Percentiles rank a stretch among this genome's conserved stretches.
These are phyloP conservation scores for Acorus calamus DNA, from an alignment of 106 monocot species.

Conservation along the genomic window DNA sequence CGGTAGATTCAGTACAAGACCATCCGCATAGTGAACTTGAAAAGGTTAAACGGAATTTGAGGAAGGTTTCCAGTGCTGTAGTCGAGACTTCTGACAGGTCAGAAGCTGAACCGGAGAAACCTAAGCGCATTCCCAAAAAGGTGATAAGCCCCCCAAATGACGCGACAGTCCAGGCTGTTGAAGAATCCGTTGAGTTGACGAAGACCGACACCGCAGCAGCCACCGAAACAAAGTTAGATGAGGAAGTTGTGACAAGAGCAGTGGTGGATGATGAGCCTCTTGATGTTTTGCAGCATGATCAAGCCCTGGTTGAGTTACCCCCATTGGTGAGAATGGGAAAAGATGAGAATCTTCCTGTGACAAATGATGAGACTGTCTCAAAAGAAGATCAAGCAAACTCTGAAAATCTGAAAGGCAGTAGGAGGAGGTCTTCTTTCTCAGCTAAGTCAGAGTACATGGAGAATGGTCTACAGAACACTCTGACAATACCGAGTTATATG, in stretches of 20 bases:
- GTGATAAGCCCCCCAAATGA: slow-evolving; percentile 18
- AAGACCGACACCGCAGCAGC: slow-evolving; percentile 7
- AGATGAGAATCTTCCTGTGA: slow-evolving; percentile 19
- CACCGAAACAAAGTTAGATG: background rate
- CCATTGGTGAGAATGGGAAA: slow-evolving; percentile 16
- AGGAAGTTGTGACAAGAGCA: slow-evolving; percentile 15
- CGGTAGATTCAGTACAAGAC: slow-evolving; percentile 39
- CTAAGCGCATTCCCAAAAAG: slow-evolving; percentile 18
- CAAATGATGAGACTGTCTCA: slow-evolving; percentile 22
- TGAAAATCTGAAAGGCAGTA: slow-evolving; percentile 44
- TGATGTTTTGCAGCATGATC: slow-evolving; percentile 8
- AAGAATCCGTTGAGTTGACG: slow-evolving; percentile 27
- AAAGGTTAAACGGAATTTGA: slow-evolving; percentile 85
- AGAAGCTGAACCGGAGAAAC: slow-evolving; percentile 32
- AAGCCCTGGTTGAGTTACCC: slow-evolving; percentile 11
- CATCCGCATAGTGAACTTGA: slow-evolving; percentile 78
- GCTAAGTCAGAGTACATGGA: slow-evolving; percentile 47
- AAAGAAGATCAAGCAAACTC: slow-evolving; percentile 37
- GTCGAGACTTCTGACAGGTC: slow-evolving; percentile 27
- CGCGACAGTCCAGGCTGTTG: slow-evolving; percentile 10
- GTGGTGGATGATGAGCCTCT: slow-evolving; percentile 5
- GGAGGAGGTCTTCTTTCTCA: slow-evolving; percentile 71
- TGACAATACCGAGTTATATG: slow-evolving; percentile 77
- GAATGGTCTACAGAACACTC: slow-evolving; percentile 41
- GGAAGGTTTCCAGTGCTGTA: slow-evolving; percentile 57